phyloP scores from a whole-genome alignment of 148 eudicot species.

The Camellia sinensis region DNA sequence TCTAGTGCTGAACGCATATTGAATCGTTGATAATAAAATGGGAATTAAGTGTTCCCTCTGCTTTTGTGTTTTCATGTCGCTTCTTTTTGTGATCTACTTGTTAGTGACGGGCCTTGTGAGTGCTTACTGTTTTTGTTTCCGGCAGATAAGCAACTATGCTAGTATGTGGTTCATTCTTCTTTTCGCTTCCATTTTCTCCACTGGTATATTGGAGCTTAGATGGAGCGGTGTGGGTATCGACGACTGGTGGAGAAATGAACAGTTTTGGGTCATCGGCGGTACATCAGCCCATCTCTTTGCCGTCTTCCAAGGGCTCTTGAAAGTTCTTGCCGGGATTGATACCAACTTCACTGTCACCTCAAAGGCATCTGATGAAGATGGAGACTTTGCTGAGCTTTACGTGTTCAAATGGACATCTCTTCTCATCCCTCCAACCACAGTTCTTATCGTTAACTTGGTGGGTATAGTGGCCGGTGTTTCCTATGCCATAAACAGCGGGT shows the following conservation, averaged over 20 bases:
- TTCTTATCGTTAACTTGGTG: conserved; percentile 65
- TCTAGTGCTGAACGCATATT: background rate
- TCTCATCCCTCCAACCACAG: conserved; percentile 77
- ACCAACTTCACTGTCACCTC: conserved; percentile 87
- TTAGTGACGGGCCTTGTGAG: conserved; percentile 11
- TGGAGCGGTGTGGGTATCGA: conserved; percentile 83
- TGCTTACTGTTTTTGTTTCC: conserved; percentile 6
- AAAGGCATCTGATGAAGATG: conserved; percentile 78
- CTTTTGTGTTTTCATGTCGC: background rate
- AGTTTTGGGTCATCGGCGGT: conserved; percentile 92
- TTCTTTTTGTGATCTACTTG: background rate
- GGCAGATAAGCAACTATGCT: conserved; percentile 80
- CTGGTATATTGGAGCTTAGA: conserved; percentile 69
- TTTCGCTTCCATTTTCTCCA: conserved; percentile 64
- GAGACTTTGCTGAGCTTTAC: conserved; percentile 74
- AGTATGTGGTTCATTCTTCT: conserved; percentile 73
- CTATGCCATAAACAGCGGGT: conserved; percentile 68
- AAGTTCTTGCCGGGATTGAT: conserved; percentile 78
- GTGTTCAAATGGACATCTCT: conserved; percentile 82
- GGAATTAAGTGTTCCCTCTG: background rate
- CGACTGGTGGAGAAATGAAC: conserved; percentile 93
- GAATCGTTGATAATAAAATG: too few species aligned
- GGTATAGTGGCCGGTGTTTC: conserved; percentile 86
- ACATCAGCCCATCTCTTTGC: conserved; percentile 87
- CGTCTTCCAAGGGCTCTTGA: conserved; percentile 79